These are phyloP conservation scores for Malassezia yamatoensis DNA, from an alignment of 1,284 basidiomycete genomes.

Conservation along the genomic window DNA sequence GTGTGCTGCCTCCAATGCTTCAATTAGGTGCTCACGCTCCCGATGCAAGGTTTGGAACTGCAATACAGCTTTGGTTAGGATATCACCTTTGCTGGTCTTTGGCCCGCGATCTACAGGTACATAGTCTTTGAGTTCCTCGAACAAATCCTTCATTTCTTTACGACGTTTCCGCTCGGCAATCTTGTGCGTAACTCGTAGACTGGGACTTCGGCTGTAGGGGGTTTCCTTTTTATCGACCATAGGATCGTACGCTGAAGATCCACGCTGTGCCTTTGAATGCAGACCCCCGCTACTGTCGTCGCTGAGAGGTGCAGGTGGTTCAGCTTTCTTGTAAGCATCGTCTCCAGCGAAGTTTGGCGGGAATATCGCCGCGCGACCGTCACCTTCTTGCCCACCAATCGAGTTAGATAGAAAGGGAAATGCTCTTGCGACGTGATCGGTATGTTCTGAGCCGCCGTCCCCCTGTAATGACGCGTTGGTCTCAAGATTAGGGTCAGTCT, in stretches of 20 bases:
- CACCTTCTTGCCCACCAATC: constrained; percentile 13
- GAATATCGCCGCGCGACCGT: constrained; percentile 14
- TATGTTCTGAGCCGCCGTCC: constrained; percentile 9
- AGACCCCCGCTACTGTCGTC: neutral
- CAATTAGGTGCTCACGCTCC: constrained; percentile 19
- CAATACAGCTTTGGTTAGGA: constrained; percentile 29
- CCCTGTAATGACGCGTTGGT: constrained; percentile 12
- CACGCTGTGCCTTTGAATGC: constrained; percentile 15
- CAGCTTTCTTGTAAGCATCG: constrained; percentile 13
- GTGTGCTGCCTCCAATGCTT: constrained; percentile 18
- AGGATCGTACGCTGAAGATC: constrained; percentile 9
- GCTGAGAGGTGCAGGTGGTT: neutral
- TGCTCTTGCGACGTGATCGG: constrained; percentile 16
- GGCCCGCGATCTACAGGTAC: constrained; percentile 41
- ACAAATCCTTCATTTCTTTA: constrained; percentile 47
- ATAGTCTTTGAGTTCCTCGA: constrained; percentile 42
- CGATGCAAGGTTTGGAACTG: constrained; percentile 20
- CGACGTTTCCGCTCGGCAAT: constrained; percentile 43
- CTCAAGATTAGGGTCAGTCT: constrained; percentile 18
- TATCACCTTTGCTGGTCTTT: constrained; percentile 46
- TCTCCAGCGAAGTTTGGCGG: constrained; percentile 12
- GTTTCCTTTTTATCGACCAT: constrained; percentile 33
- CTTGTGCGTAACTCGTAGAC: constrained; percentile 44
- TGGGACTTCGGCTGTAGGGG: constrained; percentile 41
- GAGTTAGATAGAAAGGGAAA: constrained; percentile 18